A percentile compares a stretch with the other conserved stretches of the same genome.
These are phyloP conservation scores for Apophysomyces variabilis DNA, from an alignment of 371 early-diverging fungal genomes.

Conservation along the genomic window DNA sequence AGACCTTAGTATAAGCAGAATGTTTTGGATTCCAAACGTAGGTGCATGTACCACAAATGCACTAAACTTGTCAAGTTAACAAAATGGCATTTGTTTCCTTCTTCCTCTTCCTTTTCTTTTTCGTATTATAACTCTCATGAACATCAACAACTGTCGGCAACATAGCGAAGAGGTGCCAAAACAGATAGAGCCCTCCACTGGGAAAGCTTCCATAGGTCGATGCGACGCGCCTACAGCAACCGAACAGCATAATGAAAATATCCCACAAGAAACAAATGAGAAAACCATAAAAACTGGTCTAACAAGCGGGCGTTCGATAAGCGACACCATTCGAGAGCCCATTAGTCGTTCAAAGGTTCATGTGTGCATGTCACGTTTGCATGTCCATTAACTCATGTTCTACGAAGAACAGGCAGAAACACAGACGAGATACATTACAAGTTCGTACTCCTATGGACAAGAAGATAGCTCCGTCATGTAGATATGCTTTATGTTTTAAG, in stretches of 20 bases:
- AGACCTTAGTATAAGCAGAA: too few relatives aligned
- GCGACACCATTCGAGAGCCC: constrained; percentile 1
- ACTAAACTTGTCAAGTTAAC: neutral
- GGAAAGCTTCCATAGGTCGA: too few relatives aligned
- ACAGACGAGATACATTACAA: constrained; percentile 32
- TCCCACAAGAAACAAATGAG: neutral
- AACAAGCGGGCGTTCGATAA: neutral
- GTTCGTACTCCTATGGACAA: constrained; percentile 25
- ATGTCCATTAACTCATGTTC: neutral
- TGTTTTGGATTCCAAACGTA: too few relatives aligned
- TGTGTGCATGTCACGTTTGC: neutral
- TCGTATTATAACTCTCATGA: neutral
- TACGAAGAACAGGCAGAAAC: constrained; percentile 20
- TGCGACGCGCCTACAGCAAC: too few relatives aligned
- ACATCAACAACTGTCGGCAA: neutral
- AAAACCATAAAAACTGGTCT: neutral
- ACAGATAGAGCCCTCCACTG: neutral
- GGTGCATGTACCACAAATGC: too few relatives aligned
- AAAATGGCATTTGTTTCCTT: neutral
- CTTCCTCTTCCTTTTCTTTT: neutral
- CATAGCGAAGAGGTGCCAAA: neutral
- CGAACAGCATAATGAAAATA: neutral
- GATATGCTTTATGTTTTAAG: neutral
- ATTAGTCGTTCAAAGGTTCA: neutral
- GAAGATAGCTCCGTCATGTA: constrained; percentile 26